A percentile compares a stretch with the other conserved stretches of the same genome.
These are phyloP conservation scores for Lentinula guzmanii DNA, from an alignment of 768 basidiomycete species.

Conservation along the genomic window DNA sequence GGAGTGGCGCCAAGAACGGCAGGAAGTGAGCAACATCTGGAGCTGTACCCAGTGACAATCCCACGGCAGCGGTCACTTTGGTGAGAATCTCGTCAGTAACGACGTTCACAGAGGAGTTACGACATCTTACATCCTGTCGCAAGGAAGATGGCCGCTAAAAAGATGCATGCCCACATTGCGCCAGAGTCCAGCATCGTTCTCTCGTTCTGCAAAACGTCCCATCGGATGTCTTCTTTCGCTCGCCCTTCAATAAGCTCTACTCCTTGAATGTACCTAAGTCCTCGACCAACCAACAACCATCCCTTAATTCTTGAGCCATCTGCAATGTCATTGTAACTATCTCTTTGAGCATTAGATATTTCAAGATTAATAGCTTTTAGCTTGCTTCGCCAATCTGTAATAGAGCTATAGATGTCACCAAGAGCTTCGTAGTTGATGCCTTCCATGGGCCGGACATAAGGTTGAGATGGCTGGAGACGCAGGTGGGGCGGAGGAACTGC, in stretches of 20 bases:
- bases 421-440: slow-evolving; percentile 64
- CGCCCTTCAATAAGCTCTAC: slow-evolving; percentile 70
- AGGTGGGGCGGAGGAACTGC: slow-evolving; percentile 56
- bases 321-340: slow-evolving; percentile 67
- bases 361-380: slow-evolving; percentile 70
- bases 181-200: slow-evolving; percentile 36
- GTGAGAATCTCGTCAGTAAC: background rate
- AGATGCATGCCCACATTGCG: slow-evolving; percentile 55
- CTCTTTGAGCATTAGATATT: slow-evolving; percentile 62
- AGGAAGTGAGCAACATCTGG: slow-evolving; percentile 72
- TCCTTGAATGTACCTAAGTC: slow-evolving; percentile 55
- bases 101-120: background rate
- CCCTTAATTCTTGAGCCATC: slow-evolving; percentile 66
- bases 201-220: slow-evolving; percentile 69
- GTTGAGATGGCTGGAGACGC: slow-evolving; percentile 60
- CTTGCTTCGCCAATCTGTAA: slow-evolving; percentile 62
- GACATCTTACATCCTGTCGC: slow-evolving; percentile 52
- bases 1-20: slow-evolving; percentile 53
- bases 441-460: slow-evolving; percentile 72
- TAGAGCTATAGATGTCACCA: slow-evolving; percentile 60
- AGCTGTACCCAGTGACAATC: slow-evolving; percentile 59
- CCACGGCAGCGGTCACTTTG: slow-evolving; percentile 65
- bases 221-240: slow-evolving; percentile 78
- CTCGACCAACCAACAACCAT: slow-evolving; percentile 73
- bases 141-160: slow-evolving; percentile 43